Evolutionary conservation across 495 filamentous ascomycete species (phyloP).

Genomic region (Aspergillus haitiensis): DNA sequence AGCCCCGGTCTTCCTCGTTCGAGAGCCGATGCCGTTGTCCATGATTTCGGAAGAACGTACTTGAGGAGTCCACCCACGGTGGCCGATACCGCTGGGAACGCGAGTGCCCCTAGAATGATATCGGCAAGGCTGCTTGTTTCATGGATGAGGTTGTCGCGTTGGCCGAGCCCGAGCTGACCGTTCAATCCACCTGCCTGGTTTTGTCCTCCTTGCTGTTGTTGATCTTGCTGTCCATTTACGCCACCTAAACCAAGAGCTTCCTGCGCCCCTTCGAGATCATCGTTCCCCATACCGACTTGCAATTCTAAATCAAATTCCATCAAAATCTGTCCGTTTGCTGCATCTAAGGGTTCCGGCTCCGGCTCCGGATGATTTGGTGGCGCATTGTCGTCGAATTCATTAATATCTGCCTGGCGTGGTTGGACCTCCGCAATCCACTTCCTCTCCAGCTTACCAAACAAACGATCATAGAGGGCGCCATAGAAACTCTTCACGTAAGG

Average conservation of each 20-base stretch:
- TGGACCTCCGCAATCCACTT: constrained; percentile 67
- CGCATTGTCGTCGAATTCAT: constrained; percentile 46
- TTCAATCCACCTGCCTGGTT: constrained; percentile 27
- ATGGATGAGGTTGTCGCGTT: constrained; percentile 50
- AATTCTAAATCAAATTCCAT: constrained; percentile 50
- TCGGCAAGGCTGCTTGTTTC: constrained; percentile 55
- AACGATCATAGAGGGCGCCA: constrained; percentile 60
- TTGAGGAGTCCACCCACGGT: constrained; percentile 69
- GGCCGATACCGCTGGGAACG: constrained; percentile 63
- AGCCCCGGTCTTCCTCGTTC: constrained; percentile 54
- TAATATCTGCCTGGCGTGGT: constrained; percentile 53
- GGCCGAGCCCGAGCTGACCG: constrained; percentile 37
- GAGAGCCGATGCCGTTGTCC: constrained; percentile 51
- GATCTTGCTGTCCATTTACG: constrained; percentile 34
- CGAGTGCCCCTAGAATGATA: constrained; percentile 59
- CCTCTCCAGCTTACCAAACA: constrained; percentile 62
- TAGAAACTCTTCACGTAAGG: constrained; percentile 70
- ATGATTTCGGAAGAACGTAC: constrained; percentile 58
- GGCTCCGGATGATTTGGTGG: constrained; percentile 48
- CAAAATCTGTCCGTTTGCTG: constrained; percentile 41
- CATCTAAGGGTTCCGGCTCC: constrained; percentile 37
- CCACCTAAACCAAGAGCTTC: constrained; percentile 8
- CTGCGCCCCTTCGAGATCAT: constrained; percentile 10
- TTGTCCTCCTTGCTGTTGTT: constrained; percentile 28
- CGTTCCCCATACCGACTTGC: constrained; percentile 40